Evolutionary conservation across 2,329 filamentous ascomycete genomes (phyloP).

Genomic region (Diaporthe ilicicola): DNA sequence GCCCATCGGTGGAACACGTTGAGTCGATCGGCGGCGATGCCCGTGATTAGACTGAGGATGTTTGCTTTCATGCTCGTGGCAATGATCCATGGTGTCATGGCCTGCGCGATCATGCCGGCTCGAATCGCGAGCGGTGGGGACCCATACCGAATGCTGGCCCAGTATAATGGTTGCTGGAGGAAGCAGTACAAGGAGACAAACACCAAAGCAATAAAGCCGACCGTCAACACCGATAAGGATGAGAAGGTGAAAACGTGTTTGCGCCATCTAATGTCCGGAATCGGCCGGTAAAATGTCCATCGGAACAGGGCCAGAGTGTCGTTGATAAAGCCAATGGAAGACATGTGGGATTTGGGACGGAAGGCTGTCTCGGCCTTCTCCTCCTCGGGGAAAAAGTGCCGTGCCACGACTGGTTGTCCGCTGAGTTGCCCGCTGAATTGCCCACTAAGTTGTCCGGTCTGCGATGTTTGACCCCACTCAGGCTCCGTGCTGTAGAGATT

Average conservation of each 20-base stretch:
- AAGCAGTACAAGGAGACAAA: slow-evolving; percentile 87
- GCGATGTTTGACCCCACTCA: slow-evolving; percentile 55
- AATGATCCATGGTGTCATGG: slow-evolving; percentile 92
- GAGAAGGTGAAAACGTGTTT: slow-evolving; percentile 81
- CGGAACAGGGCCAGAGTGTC: slow-evolving; percentile 83
- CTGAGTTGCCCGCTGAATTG: neutral
- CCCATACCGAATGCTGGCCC: slow-evolving; percentile 84
- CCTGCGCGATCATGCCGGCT: slow-evolving; percentile 90
- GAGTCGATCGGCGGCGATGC: slow-evolving; percentile 89
- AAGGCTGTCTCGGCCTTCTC: slow-evolving; percentile 65
- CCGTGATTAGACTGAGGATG: slow-evolving; percentile 81
- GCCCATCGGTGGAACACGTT: slow-evolving; percentile 95
- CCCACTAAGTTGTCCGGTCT: slow-evolving; percentile 50
- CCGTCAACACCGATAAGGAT: slow-evolving; percentile 75
- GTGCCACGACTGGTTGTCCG: slow-evolving; percentile 51
- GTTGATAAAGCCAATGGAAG: slow-evolving; percentile 78
- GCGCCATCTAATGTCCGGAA: slow-evolving; percentile 76
- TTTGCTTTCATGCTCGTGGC: slow-evolving; percentile 93
- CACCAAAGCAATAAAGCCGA: slow-evolving; percentile 72
- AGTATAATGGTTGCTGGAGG: slow-evolving; percentile 87
- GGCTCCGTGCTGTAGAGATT: slow-evolving; percentile 60
- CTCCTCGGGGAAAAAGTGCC: slow-evolving; percentile 79
- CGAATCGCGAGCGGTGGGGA: slow-evolving; percentile 89
- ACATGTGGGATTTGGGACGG: slow-evolving; percentile 75
- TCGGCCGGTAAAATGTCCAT: slow-evolving; percentile 88